phyloP scores from a whole-genome alignment of 1,284 basidiomycete genomes.

The Moesziomyces globuligerus region DNA sequence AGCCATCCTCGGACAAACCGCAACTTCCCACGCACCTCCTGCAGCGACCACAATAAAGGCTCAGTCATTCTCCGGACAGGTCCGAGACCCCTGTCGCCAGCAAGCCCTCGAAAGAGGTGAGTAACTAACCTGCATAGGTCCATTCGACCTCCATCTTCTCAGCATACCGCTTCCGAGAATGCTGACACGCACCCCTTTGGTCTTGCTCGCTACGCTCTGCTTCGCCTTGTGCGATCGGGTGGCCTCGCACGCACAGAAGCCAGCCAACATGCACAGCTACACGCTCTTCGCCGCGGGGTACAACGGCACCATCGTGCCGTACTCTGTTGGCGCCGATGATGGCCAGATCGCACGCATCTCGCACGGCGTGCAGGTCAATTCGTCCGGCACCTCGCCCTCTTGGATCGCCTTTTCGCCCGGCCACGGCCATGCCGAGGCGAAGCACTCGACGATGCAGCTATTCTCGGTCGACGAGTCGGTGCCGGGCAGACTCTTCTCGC shows the following conservation, averaged over 20 bases:
- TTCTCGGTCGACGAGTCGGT: constrained; percentile 30
- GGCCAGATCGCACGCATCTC: constrained; percentile 6
- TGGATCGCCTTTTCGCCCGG: constrained; percentile 25
- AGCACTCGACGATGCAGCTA: constrained; percentile 8
- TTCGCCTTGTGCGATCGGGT: background rate
- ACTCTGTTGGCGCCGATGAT: constrained; percentile 4
- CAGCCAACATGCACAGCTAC: constrained; percentile 7
- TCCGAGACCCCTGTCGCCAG: no score
- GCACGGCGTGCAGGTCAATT: constrained; percentile 10
- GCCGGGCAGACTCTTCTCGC: constrained; percentile 31
- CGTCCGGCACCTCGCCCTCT: constrained; percentile 22
- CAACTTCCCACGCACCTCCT: no score
- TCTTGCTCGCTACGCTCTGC: background rate
- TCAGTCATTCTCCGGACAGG: no score
- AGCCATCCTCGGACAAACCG: no score
- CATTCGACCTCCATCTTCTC: no score
- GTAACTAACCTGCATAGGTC: no score
- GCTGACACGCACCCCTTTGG: background rate
- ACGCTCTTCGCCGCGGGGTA: constrained; percentile 34
- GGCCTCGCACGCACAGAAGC: background rate
- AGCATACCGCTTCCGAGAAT: constrained; percentile 1
- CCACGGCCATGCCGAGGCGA: background rate
- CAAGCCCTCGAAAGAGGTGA: background rate
- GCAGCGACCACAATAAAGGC: no score
- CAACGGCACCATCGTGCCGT: constrained; percentile 35